Evolutionary conservation across 352 stramenopile genomes (phyloP), one percentile per base, ranked within the genome.

Genomic region (Pythium biforme): DNA sequence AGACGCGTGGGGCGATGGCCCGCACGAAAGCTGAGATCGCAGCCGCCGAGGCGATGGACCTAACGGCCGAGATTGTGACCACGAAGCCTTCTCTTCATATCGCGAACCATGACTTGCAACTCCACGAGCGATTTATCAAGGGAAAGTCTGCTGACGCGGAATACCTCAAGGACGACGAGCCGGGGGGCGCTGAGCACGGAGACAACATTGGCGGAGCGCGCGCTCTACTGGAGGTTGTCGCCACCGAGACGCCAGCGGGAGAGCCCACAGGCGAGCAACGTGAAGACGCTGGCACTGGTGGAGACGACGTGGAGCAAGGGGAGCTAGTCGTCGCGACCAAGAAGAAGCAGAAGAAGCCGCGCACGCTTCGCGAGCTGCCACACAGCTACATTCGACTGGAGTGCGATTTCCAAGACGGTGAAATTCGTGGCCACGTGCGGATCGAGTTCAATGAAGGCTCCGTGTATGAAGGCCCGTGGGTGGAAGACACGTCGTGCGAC

Each of bases 391-490:
- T 79, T 0, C 79, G 85, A 2, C 67, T 94, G 15, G 85, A 94
- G 66, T 92, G 85, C 47, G 73, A 74, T 0, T 94, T 94, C 55
- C 59, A 75, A 20, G 77, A 94, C 70, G 85, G 85, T 0, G 63
- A 69, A 26, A 89, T 94, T 40, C 73, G 77, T 40, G 81, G 76
- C 20, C 59, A 78, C 40, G 85, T 92, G 19, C 59, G 77, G 11
- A 78, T 92, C 51, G 85, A 92, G 62, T 94, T 74, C 59, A 92
- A 91, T 51, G 83, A 92, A 62, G 79, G 83, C 4, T 90, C 85
- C 6, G 64, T 79, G 4, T 94, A 94, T 55, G 85, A 92, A 78
- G 85, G 85, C 0, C 85, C 85, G 14, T 94, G 83, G 83, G 78
- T 91, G 3, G 80, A 92, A 54, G 77, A 92, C 33, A 49, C 55